These are phyloP conservation scores for Skeletonema grethae DNA, from an alignment of 108 stramenopile genomes.

Conservation along the genomic window DNA sequence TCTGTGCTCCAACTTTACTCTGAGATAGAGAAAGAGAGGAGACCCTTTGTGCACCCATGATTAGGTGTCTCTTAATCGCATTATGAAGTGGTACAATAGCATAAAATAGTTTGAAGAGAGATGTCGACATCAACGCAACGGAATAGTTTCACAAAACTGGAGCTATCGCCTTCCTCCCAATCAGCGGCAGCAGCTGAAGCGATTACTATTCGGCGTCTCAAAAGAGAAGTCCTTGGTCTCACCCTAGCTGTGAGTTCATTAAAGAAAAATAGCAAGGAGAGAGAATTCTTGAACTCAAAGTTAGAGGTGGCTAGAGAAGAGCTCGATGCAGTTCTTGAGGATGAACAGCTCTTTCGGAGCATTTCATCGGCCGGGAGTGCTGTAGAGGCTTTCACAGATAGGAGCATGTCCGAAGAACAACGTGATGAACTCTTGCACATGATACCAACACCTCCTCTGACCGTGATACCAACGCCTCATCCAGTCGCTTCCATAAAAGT, in stretches of 20 bases:
- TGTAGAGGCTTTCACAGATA: neutral
- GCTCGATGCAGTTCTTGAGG: constrained; percentile 20
- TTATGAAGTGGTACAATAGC: too few species aligned
- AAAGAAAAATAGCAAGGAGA: constrained; percentile 22
- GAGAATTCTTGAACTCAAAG: constrained; percentile 12
- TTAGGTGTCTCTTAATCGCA: too few species aligned
- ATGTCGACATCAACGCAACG: constrained; percentile 1
- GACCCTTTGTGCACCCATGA: too few species aligned
- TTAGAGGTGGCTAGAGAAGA: constrained; percentile 31
- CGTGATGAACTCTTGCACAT: neutral
- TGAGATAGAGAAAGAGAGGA: too few species aligned
- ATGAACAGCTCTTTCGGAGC: constrained; percentile 5
- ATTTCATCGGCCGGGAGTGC: neutral
- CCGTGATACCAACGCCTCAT: neutral
- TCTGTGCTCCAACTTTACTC: too few species aligned
- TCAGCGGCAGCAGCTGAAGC: constrained; percentile 22
- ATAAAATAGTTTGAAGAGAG: neutral
- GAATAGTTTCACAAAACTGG: neutral
- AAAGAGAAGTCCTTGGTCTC: constrained; percentile 18
- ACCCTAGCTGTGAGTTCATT: constrained; percentile 10
- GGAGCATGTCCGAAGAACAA: neutral
- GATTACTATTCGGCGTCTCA: constrained; percentile 15
- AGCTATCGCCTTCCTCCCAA: constrained; percentile 16
- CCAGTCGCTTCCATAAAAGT: neutral
- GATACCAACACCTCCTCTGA: neutral